Conservation (phyloP, 805 yeast genomes). For the Saccharomycopsis amapae region DNA sequence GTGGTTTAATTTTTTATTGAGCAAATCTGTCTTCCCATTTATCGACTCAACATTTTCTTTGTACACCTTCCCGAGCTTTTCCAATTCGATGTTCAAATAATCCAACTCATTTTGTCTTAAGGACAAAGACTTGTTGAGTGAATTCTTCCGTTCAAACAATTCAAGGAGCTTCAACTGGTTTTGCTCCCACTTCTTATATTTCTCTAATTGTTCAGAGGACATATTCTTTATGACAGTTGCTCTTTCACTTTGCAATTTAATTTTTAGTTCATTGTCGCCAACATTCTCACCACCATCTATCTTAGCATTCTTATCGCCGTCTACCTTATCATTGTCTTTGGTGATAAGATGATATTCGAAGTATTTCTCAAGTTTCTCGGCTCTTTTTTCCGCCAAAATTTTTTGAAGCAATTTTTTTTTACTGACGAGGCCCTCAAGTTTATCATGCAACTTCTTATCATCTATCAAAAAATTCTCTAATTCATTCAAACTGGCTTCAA, state of each 20-base stretch:
- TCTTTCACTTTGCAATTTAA: slow-evolving; percentile 25
- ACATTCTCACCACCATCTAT: slow-evolving; percentile 21
- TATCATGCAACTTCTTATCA: slow-evolving; percentile 25
- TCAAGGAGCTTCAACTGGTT: slow-evolving; percentile 39
- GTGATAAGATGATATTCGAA: slow-evolving; percentile 22
- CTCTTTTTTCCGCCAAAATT: slow-evolving; percentile 9
- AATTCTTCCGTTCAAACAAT: slow-evolving; percentile 39
- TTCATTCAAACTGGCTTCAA: slow-evolving; percentile 38
- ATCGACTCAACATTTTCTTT: slow-evolving; percentile 36
- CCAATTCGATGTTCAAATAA: slow-evolving; percentile 56
- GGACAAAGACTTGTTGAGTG: slow-evolving; percentile 36
- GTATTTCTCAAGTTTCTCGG: slow-evolving; percentile 22
- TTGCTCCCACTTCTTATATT: slow-evolving; percentile 27
- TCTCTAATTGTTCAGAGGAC: slow-evolving; percentile 24
- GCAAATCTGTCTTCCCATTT: slow-evolving; percentile 18
- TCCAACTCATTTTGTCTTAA: slow-evolving; percentile 50
- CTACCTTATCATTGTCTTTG: slow-evolving; percentile 21
- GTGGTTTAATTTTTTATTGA: slow-evolving; percentile 19
- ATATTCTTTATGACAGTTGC: slow-evolving; percentile 26
- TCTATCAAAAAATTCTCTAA: slow-evolving; percentile 26
- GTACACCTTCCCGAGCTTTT: slow-evolving; percentile 44
- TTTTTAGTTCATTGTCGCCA: no score
- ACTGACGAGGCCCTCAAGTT: slow-evolving; percentile 12
- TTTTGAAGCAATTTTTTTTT: slow-evolving; percentile 22
- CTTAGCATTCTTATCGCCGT: no score